Base-by-base conservation (phyloP, 1,139 yeast species). In the Yamadazyma jaroonii region DNA sequence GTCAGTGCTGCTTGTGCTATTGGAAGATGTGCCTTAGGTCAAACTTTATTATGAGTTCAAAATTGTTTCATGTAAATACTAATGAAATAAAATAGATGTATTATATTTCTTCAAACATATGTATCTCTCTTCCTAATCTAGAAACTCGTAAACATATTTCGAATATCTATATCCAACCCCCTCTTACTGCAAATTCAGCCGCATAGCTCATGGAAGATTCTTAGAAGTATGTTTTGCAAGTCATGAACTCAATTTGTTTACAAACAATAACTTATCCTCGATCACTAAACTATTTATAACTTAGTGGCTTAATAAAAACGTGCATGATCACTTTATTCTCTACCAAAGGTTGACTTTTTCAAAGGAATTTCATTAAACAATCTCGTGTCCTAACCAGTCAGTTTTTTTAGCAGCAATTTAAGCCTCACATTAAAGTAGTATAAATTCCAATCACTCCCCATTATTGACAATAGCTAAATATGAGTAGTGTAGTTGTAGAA, bases 1-100 rank as follows among this genome's bases (percentile, higher is more conserved):
- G 87, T 90, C 28, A 76, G 85, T 46, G 86, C 96, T 10, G 97
- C 96, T 10, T 78, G 94, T 52, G 92, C 96, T 31, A 77, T 92
- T 44, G 94, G 94, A 39, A 80, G 95, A 62, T 89, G 97, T 68
- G 96, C 97, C 1, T 64, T 92, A 50, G 98, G 98, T 39, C 96
- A 92, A 60, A 85, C 96, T 3, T 66, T 90, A 43, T 65, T 90
- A 51, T 88, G 71, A 35, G 4, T 7, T 3, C 9, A 20, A n/a
- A 21, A 12, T 17, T 4, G 4, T 5, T 6, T 7, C 11, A 30
- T 10, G 6, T 8, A 21, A 17, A n/a, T 6, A 31, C 7, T n/a
- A n/a, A n/a, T n/a, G n/a, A 11, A 15, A 10, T 9, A 34, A 21
- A 28, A n/a, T 27, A 28, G 3, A 14, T 28, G 20, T 17, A 17